Conservation (phyloP, 768 basidiomycete genomes). For the Russula griseocarnosa region DNA sequence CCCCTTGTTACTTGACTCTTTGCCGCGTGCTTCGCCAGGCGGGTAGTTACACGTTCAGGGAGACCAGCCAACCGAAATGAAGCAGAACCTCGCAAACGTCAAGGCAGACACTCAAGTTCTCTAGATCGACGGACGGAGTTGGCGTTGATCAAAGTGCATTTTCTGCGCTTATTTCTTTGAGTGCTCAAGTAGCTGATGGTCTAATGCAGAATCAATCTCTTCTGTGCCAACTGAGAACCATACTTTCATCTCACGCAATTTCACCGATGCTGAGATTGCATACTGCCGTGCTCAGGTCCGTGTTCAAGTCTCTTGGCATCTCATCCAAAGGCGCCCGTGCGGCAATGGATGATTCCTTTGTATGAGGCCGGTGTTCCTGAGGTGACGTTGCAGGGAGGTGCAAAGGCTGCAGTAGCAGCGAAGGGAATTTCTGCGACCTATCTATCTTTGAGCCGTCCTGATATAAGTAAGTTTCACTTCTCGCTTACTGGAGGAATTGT, state of each 20-base stretch:
- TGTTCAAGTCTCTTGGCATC: too few species aligned
- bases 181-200: slow-evolving; percentile 10
- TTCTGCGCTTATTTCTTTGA: slow-evolving; percentile 9
- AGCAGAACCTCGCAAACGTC: slow-evolving; percentile 62
- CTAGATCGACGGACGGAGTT: slow-evolving; percentile 59
- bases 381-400: too few species aligned
- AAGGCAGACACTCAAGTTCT: slow-evolving; percentile 50
- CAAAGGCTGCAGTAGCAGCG: too few species aligned
- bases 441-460: too few species aligned
- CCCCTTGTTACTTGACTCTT: slow-evolving; percentile 84
- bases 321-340: too few species aligned
- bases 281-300: slow-evolving; percentile 71
- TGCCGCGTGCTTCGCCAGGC: slow-evolving; percentile 85
- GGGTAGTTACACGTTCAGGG: slow-evolving; percentile 77
- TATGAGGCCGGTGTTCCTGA: too few species aligned
- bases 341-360: too few species aligned
- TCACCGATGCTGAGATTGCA: slow-evolving; percentile 81
- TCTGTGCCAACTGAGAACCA: slow-evolving; percentile 85
- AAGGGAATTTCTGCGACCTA: too few species aligned
- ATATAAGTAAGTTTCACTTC: too few species aligned
- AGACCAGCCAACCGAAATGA: slow-evolving; percentile 50
- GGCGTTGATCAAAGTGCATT: slow-evolving; percentile 82
- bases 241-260: slow-evolving; percentile 90
- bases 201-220: slow-evolving; percentile 73
- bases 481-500: too few species aligned